A percentile compares a stretch with the other conserved stretches of the same genome.
These are phyloP conservation scores for Bipolaris oryzae DNA, from an alignment of 2,329 filamentous ascomycete genomes.

Conservation along the genomic window DNA sequence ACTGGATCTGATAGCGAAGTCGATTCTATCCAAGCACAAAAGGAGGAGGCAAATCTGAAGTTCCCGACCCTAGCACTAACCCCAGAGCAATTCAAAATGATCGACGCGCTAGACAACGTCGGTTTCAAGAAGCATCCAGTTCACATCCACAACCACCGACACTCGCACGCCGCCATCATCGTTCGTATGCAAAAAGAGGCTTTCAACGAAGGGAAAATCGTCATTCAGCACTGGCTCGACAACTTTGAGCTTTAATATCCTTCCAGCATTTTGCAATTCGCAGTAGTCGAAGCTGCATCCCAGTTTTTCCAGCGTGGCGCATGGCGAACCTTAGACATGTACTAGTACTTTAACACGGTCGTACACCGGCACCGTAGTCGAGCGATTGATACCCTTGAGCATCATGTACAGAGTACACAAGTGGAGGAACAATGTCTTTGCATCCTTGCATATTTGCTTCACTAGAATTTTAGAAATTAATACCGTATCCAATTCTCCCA, in stretches of 20 bases:
- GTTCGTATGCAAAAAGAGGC: slow-evolving; percentile 69
- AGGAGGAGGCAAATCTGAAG: slow-evolving; percentile 47
- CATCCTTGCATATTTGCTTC: background rate
- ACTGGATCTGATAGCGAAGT: slow-evolving; percentile 24
- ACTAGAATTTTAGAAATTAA: background rate
- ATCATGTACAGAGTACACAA: background rate
- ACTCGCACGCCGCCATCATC: slow-evolving; percentile 90
- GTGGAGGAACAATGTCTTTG: background rate
- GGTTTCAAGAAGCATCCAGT: slow-evolving; percentile 67
- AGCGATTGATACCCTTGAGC: background rate
- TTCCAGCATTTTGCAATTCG: background rate
- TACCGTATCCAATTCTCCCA: background rate
- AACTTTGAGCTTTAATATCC: slow-evolving; percentile 62
- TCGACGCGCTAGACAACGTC: slow-evolving; percentile 72
- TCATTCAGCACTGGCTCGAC: slow-evolving; percentile 80
- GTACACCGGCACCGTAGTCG: too few species aligned
- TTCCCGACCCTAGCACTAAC: slow-evolving; percentile 79
- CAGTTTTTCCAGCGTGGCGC: slow-evolving; percentile 19
- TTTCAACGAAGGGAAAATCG: slow-evolving; percentile 77
- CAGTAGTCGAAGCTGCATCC: background rate
- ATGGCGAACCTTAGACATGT: slow-evolving; percentile 4
- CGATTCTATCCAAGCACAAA: slow-evolving; percentile 39
- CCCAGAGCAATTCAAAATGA: slow-evolving; percentile 82
- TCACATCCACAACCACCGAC: slow-evolving; percentile 74
- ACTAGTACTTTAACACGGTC: background rate